Evolutionary conservation across 2,329 filamentous ascomycete genomes (phyloP).

Genomic region (Dactylellina parvicollis): DNA sequence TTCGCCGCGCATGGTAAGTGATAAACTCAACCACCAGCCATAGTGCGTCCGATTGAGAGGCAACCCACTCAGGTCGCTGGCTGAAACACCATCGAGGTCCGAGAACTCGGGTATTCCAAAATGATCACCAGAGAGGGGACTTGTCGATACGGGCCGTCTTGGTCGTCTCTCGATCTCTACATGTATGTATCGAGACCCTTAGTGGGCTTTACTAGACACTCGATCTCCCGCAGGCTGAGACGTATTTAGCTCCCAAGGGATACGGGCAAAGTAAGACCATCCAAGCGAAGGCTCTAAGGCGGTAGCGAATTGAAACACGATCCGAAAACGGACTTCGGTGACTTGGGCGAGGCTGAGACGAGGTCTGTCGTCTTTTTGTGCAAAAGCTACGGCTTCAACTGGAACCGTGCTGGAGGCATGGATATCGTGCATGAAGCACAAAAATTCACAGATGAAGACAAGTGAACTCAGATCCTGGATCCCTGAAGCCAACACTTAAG

Average conservation of each 20-base stretch:
- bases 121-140: background rate
- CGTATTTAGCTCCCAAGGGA: background rate
- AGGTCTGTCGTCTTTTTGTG: background rate
- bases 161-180: no score
- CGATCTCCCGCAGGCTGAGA: constrained; percentile 5
- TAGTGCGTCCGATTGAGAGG: constrained; percentile 10
- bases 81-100: constrained; percentile 4
- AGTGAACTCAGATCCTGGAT: constrained; percentile 6
- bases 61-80: constrained; percentile 4
- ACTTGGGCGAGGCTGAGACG: constrained; percentile 13
- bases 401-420: constrained; percentile 45
- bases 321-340: constrained; percentile 14
- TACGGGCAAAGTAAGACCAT: background rate
- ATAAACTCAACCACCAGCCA: constrained; percentile 16
- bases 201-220: background rate
- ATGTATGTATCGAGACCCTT: no score
- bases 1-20: constrained; percentile 38
- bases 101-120: background rate
- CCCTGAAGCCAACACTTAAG: constrained; percentile 12
- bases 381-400: constrained; percentile 44
- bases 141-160: background rate
- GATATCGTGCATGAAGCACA: constrained; percentile 39
- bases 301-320: constrained; percentile 18
- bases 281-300: constrained; percentile 7
- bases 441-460: constrained; percentile 31